Evolutionary conservation across 495 filamentous ascomycete species (phyloP), one percentile per base, ranked within the genome.

Genomic region (Talaromyces wortmannii): DNA sequence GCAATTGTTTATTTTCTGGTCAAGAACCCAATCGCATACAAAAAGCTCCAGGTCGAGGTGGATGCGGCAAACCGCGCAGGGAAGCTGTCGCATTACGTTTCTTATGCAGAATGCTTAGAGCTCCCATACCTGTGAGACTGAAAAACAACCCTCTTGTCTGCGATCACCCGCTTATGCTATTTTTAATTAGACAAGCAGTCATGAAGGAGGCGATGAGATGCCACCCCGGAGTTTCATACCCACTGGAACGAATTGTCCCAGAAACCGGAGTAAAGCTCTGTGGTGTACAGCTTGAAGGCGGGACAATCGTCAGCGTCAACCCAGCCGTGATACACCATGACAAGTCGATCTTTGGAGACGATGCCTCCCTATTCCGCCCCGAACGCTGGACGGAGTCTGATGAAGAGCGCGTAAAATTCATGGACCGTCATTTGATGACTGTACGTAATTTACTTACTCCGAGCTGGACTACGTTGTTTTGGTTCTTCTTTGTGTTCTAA

Each of bases 131-230:
- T n/a, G n/a, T n/a, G n/a, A n/a, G n/a, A n/a, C n/a, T n/a, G n/a
- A n/a, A n/a, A n/a, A n/a, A n/a, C n/a, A n/a, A n/a, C n/a, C n/a
- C n/a, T n/a, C n/a, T n/a, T n/a, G n/a, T n/a, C n/a, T n/a, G n/a
- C n/a, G n/a, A n/a, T n/a, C n/a, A n/a, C n/a, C n/a, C n/a, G n/a
- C n/a, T n/a, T n/a, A n/a, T n/a, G n/a, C n/a, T n/a, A n/a, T n/a
- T n/a, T n/a, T n/a, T n/a, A n/a, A n/a, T n/a, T n/a, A n/a, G 77
- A 0, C 61, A 72, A 45, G 75, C 74, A 0, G 61, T 60, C 57
- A 71, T 87, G 44, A 83, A 81, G 56, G 85, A 88, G 62, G 75
- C 78, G 2, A 78, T 85, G 63, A 77, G 84, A 18, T 61, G 75
- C 12, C 70, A 76, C 53, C 75, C 74, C 4, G 67, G 71, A 5